Evolutionary conservation across 2,329 filamentous ascomycete species (phyloP), one percentile per base, ranked within the genome.

Genomic region (Atkinsonella hypoxylon): DNA sequence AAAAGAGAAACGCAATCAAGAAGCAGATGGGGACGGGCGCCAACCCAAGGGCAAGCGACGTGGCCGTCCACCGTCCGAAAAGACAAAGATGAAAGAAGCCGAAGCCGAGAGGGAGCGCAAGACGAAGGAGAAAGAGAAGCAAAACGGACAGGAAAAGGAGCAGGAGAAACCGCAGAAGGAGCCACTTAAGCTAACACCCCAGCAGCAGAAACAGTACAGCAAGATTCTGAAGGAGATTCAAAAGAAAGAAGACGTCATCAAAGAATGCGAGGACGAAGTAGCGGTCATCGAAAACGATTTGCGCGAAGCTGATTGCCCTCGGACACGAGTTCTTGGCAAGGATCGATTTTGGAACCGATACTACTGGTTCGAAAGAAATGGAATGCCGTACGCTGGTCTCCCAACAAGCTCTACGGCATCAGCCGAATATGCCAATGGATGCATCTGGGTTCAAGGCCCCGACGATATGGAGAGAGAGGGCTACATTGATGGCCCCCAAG

Each of bases 361-460:
- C 68, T 97, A 94, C 74, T 98, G 93, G 91, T 96, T 97, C 65
- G 93, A 98, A 69, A 85, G 91, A 55, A 98, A 97, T 62, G 93
- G 90, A 22, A 97, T 97, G 90, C 93, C 93, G 0, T 95, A 91
- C 61, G 89, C 78, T 32, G 93, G 93, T 4, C 75, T 96, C 50
- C 90, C 90, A 0, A 81, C 79, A 56, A 95, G 89, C 66, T 96
- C 90, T 15, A 97, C 91, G 1, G 86, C 89, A 1, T 76, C 82
- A 44, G 89, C 91, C 20, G 83, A 80, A 9, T 98, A 97, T 63
- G 90, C 91, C 40, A 98, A 97, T 64, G 93, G 89, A 9, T 87
- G 91, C 52, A 78, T 98, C 51, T 98, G 93, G 93, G 83, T 98
- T 13, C 93, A 98, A 67, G 93, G 93, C 0, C 93, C 93, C 0